These are phyloP conservation scores for Suillus decipiens DNA, from an alignment of 768 basidiomycete genomes.

Conservation along the genomic window DNA sequence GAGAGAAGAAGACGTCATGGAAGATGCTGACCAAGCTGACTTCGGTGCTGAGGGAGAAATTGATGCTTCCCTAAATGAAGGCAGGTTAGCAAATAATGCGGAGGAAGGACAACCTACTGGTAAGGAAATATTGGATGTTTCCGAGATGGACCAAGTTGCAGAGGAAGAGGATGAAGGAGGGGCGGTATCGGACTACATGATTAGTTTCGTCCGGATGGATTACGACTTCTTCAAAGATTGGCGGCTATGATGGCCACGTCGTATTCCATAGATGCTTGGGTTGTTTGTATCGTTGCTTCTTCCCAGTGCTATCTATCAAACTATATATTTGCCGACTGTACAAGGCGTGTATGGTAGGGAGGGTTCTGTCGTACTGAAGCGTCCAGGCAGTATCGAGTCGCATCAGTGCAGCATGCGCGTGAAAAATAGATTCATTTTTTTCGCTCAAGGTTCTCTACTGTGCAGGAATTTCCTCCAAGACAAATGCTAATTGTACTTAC, in stretches of 20 bases:
- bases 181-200: constrained; percentile 84
- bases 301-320: constrained; percentile 20
- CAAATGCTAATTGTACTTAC: no score
- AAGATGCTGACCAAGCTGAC: constrained; percentile 80
- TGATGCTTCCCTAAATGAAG: constrained; percentile 17
- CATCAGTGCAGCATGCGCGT: no score
- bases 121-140: constrained; percentile 28
- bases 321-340: background rate
- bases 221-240: constrained; percentile 74
- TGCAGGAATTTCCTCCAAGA: no score
- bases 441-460: no score
- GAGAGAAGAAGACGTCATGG: constrained; percentile 67
- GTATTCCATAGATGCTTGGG: constrained; percentile 8
- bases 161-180: constrained; percentile 60
- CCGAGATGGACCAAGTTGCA: constrained; percentile 37
- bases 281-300: constrained; percentile 8
- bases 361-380: no score
- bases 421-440: no score
- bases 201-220: constrained; percentile 61
- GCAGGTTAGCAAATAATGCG: constrained; percentile 9
- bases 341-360: no score
- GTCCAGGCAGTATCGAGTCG: no score
- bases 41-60: constrained; percentile 54
- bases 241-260: constrained; percentile 45
- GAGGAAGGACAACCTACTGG: constrained; percentile 25